Evolutionary conservation across 2,329 filamentous ascomycete genomes (phyloP), one percentile per base, ranked within the genome.

Genomic region (Zymoseptoria crescenta): DNA sequence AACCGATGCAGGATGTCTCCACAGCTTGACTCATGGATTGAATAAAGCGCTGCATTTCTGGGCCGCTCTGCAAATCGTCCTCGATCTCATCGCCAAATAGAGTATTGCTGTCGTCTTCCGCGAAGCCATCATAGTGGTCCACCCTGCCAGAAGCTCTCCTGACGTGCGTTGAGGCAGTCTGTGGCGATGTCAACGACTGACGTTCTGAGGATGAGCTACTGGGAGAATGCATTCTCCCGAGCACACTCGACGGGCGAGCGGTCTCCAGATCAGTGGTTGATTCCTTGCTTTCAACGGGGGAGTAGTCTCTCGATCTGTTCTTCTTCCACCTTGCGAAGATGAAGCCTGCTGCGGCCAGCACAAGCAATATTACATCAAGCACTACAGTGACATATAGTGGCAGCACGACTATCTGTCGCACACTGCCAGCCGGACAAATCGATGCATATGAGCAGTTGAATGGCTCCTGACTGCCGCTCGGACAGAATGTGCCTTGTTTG

Each of bases 1-100:
- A 71, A 2, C 81, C 81, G 59, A 83, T 79, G 27, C 77, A 76
- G 5, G 76, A 74, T 1, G 77, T 79, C 35, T 80, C 78, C 1
- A 81, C 80, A 19, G 79, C 79, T 61, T 73, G 78, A 21, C 77
- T 75, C 74, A 83, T 79, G 0, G 80, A 83, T 50, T 79, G 75
- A 24, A 83, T 75, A 64, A 83, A 83, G 0, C 75, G 72, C 41
- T 75, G 74, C 19, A 83, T 74, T 63, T 81, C 71, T 29, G 68
- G 68, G 49, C 73, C 73, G 55, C 71, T 64, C 49, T 64, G 58
- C 24, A 61, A 62, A 35, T 69, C 66, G 24, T 66, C 63, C 19
- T 69, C 68, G 8, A 65, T 59, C 8, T 70, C 65, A 0, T 70
- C 66, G 19, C 64, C 59, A 55, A 66, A 66, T 6, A 68, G 55